These are phyloP conservation scores for Neoboletus magnificus DNA, from an alignment of 768 basidiomycete genomes.

Conservation along the genomic window DNA sequence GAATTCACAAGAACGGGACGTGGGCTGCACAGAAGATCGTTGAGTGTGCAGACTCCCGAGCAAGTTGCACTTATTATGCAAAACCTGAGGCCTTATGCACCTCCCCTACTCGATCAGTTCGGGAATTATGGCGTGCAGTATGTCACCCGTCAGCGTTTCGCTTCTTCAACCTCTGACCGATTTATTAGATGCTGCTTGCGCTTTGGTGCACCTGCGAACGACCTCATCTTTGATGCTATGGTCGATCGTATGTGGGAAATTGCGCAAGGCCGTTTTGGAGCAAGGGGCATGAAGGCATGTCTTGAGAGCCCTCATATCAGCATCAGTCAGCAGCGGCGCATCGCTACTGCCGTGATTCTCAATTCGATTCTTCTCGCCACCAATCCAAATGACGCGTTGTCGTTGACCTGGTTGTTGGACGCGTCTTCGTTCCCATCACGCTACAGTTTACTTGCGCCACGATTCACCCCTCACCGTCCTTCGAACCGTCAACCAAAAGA, in stretches of 20 bases:
- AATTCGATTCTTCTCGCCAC: constrained; percentile 98
- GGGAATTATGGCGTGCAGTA: constrained; percentile 93
- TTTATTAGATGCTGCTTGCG: constrained; percentile 77
- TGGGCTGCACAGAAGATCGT: constrained; percentile 99
- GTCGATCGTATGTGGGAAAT: constrained; percentile 98
- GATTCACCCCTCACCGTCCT: constrained; percentile 96
- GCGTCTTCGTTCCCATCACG: constrained; percentile 93
- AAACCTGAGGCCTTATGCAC: constrained; percentile 86
- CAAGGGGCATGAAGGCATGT: constrained; percentile 96
- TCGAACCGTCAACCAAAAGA: constrained; percentile 94
- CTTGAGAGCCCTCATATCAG: constrained; percentile 88
- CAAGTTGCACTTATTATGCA: constrained; percentile 83
- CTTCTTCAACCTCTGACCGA: constrained; percentile 4
- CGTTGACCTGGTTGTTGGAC: constrained; percentile 96
- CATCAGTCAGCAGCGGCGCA: constrained; percentile 88
- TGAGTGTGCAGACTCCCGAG: constrained; percentile 83
- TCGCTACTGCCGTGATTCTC: constrained; percentile 90
- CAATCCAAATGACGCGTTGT: constrained; percentile 93
- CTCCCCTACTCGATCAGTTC: constrained; percentile 91
- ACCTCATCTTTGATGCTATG: constrained; percentile 98
- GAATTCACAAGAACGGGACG: constrained; percentile 98
- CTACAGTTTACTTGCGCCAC: constrained; percentile 89
- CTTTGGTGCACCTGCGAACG: constrained; percentile 85
- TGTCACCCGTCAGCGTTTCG: constrained; percentile 30
- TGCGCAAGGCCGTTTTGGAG: constrained; percentile 96